Evolutionary conservation across 495 filamentous ascomycete genomes (phyloP).

Genomic region (Penicillium paradoxum): DNA sequence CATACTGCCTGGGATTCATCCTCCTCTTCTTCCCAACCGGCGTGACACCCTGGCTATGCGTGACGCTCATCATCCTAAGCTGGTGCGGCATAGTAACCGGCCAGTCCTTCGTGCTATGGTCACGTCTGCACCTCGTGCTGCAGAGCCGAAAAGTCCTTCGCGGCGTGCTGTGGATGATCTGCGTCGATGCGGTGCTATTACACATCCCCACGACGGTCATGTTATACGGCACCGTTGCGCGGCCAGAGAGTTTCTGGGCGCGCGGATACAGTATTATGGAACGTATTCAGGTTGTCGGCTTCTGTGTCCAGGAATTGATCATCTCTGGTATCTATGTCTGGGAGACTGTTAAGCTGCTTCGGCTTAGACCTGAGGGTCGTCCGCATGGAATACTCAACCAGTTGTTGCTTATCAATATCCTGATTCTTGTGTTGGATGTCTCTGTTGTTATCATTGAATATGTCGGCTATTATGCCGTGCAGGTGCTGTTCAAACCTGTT

Average conservation of each 20-base stretch:
- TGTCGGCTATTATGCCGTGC: constrained; percentile 41
- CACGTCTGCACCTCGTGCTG: constrained; percentile 43
- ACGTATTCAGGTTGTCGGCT: constrained; percentile 47
- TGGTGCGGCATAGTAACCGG: constrained; percentile 47
- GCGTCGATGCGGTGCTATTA: constrained; percentile 39
- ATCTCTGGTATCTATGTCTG: constrained; percentile 55
- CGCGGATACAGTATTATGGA: constrained; percentile 47
- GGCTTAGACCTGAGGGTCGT: constrained; percentile 27
- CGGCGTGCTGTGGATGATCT: constrained; percentile 39
- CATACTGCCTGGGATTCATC: constrained; percentile 40
- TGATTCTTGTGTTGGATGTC: constrained; percentile 48
- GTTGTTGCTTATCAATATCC: constrained; percentile 44
- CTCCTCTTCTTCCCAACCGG: constrained; percentile 37
- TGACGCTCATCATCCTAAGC: constrained; percentile 36
- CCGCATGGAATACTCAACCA: constrained; percentile 36
- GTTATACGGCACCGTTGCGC: constrained; percentile 34
- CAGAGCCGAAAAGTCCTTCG: constrained; percentile 34
- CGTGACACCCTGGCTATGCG: constrained; percentile 29
- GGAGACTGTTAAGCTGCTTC: constrained; percentile 44
- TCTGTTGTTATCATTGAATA: constrained; percentile 45
- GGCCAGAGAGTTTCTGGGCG: constrained; percentile 26
- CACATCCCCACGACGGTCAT: constrained; percentile 41
- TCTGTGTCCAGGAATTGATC: constrained; percentile 51
- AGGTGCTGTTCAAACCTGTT: constrained; percentile 47
- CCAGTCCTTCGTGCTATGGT: constrained; percentile 48